Evolutionary conservation across 768 basidiomycete genomes (phyloP).

Genomic region (Suillus ampliporus): DNA sequence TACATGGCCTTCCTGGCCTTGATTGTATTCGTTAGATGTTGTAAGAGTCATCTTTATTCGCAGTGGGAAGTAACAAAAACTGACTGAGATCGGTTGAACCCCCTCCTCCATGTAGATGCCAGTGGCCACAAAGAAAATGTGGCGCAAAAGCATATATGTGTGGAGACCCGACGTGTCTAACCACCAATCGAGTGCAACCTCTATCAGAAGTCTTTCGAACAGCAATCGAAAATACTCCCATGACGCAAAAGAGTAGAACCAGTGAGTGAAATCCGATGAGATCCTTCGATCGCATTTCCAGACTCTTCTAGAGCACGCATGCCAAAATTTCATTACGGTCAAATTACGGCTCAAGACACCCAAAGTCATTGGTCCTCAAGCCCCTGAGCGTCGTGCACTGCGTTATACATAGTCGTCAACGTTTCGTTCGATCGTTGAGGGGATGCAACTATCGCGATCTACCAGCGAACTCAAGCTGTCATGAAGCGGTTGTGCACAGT

Average conservation of each 20-base stretch:
- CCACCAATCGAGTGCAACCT: not conserved
- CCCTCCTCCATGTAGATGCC: no score
- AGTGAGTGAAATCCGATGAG: not conserved
- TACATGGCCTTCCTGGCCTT: not conserved
- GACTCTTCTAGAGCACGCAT: not conserved
- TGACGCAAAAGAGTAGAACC: not conserved
- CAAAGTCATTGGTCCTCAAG: not conserved
- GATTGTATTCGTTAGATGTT: not conserved
- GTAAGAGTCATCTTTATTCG: not conserved
- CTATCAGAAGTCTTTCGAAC: not conserved
- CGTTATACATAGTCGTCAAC: slow-evolving; percentile 2
- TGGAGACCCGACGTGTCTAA: not conserved
- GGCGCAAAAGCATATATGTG: not conserved
- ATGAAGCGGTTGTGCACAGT: not conserved
- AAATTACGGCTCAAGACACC: not conserved
- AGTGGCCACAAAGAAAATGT: no score
- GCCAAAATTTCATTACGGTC: no score
- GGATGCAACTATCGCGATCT: not conserved
- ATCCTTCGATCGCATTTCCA: not conserved
- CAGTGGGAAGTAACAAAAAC: not conserved
- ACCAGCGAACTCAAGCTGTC: not conserved
- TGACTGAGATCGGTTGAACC: not conserved
- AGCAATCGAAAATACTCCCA: not conserved
- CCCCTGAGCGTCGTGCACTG: not conserved
- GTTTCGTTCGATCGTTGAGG: not conserved